Evolutionary conservation across 1,139 yeast species (phyloP).

Genomic region (Sugiyamaella pinicola): DNA sequence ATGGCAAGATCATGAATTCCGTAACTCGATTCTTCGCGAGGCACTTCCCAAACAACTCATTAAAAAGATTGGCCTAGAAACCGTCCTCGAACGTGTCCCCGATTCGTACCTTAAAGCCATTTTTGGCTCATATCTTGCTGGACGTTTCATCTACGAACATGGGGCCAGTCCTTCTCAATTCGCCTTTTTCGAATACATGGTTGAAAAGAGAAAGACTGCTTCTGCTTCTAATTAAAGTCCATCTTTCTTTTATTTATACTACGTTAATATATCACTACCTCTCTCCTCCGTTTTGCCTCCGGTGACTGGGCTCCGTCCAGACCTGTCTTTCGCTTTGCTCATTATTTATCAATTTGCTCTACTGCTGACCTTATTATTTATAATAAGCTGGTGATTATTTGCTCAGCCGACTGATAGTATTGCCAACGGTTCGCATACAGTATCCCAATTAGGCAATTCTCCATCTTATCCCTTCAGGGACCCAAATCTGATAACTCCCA

Average conservation of each 20-base stretch:
- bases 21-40: constrained; percentile 71
- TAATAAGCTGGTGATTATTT: neutral
- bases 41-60: constrained; percentile 79
- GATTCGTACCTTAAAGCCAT: constrained; percentile 84
- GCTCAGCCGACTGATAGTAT: no score
- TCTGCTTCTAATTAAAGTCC: neutral
- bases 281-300: neutral
- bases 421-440: constrained; percentile 9
- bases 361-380: neutral
- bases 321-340: neutral
- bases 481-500: constrained; percentile 11
- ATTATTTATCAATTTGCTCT: neutral
- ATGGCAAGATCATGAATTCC: constrained; percentile 82
- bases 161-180: constrained; percentile 81
- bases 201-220: constrained; percentile 34
- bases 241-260: neutral
- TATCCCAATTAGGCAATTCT: constrained; percentile 10
- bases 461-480: constrained; percentile 2
- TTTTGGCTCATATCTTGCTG: constrained; percentile 87
- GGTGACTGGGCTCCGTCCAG: no score
- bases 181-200: constrained; percentile 78
- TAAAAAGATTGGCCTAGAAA: constrained; percentile 72
- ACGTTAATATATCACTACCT: neutral
- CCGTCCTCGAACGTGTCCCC: constrained; percentile 77
- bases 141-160: constrained; percentile 82